Percentiles rank a stretch among this genome's conserved stretches.
Conservation (phyloP, 495 filamentous ascomycete species). For the Xylaria grammica region DNA sequence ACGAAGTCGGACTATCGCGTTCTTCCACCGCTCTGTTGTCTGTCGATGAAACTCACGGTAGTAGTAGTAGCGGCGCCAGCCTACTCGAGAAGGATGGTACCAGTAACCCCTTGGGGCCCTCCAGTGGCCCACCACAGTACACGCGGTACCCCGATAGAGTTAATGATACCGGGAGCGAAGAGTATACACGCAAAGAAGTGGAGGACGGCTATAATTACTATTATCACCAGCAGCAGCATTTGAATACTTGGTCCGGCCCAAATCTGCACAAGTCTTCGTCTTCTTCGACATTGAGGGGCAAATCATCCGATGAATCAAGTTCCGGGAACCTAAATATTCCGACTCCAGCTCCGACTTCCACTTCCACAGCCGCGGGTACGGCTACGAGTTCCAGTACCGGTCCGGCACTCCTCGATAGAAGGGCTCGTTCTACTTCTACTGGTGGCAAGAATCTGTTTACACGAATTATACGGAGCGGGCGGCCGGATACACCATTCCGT, state of each 20-base stretch:
- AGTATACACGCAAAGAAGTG: background rate
- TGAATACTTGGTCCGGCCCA: background rate
- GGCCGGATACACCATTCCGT: constrained; percentile 11
- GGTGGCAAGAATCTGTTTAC: constrained; percentile 12
- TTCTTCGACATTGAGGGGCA: constrained; percentile 16
- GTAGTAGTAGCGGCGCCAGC: background rate
- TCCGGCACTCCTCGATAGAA: background rate
- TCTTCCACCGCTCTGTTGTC: background rate
- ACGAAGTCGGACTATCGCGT: background rate
- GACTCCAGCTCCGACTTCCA: background rate
- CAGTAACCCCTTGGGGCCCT: constrained; percentile 1
- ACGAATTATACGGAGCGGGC: constrained; percentile 17
- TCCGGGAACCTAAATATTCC: background rate
- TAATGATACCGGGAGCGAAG: background rate
- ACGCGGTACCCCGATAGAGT: constrained; percentile 9
- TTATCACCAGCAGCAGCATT: constrained; percentile 7
- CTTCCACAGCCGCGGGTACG: background rate
- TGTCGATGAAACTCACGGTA: background rate
- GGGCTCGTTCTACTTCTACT: constrained; percentile 3
- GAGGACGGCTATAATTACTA: background rate
- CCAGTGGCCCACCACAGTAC: constrained; percentile 24
- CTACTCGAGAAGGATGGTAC: background rate
- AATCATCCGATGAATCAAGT: constrained; percentile 4
- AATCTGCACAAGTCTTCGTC: constrained; percentile 1
- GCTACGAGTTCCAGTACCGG: background rate